These are phyloP conservation scores for Entrophospora sp. DNA, from an alignment of 192 early-diverging fungal genomes.

Conservation along the genomic window DNA sequence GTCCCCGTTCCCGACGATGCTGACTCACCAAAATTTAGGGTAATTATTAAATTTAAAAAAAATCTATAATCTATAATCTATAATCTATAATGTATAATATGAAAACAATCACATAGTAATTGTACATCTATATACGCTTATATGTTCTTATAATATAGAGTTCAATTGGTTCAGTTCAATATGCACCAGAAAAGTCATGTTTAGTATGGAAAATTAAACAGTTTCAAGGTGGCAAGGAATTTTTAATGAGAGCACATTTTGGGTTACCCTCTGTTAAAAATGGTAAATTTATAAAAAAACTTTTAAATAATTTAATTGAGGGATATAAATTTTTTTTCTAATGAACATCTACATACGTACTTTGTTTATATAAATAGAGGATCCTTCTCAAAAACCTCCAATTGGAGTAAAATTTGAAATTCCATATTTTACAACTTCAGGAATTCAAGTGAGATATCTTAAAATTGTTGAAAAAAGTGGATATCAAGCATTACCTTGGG, in stretches of 20 bases:
- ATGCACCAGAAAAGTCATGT: conserved; percentile 88
- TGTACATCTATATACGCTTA: background rate
- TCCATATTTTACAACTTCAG: conserved; percentile 83
- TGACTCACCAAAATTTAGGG: conserved; percentile 93
- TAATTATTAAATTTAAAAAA: conserved; percentile 17
- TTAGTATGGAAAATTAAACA: conserved; percentile 98
- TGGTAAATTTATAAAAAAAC: conserved; percentile 38
- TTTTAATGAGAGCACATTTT: conserved; percentile 81
- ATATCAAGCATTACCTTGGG: conserved; percentile 84
- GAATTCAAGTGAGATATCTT: conserved; percentile 84
- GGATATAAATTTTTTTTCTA: no score
- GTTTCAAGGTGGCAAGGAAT: conserved; percentile 97
- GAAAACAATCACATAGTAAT: background rate
- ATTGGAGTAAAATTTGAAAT: conserved; percentile 85
- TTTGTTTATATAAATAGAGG: conserved; percentile 43
- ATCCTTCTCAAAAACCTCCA: conserved; percentile 71
- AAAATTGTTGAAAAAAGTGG: conserved; percentile 88
- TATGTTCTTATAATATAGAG: conserved; percentile 33
- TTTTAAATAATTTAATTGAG: no score
- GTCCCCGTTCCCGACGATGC: conserved; percentile 98
- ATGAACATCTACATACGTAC: no score
- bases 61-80: no score
- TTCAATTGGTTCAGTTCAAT: conserved; percentile 80
- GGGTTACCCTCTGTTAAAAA: conserved; percentile 76
- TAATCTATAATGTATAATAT: no score